Percentiles rank a stretch among this genome's conserved stretches.
These are phyloP conservation scores for Thermomucor indicae-seudaticae DNA, from an alignment of 371 early-diverging fungal genomes.

Conservation along the genomic window DNA sequence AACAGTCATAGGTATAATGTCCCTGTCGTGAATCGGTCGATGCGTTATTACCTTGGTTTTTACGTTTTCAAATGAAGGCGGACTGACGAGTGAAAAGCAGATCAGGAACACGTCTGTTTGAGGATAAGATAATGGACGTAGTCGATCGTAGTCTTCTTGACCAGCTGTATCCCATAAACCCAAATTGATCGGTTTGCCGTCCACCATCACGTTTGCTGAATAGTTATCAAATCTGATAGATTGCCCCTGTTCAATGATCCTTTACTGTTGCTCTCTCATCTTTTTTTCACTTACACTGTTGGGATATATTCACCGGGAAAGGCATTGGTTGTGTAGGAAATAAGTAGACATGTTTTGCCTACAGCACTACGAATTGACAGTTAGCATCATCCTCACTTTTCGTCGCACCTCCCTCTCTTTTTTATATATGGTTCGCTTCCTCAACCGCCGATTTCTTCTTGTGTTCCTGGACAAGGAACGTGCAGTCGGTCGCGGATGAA, in stretches of 20 bases:
- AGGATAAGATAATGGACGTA: slow-evolving; percentile 82
- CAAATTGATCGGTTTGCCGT: slow-evolving; percentile 78
- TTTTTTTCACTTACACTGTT: slow-evolving; percentile 56
- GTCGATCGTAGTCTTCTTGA: slow-evolving; percentile 84
- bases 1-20: neutral
- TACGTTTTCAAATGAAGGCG: slow-evolving; percentile 80
- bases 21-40: neutral
- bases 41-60: slow-evolving; percentile 64
- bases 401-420: neutral
- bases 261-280: neutral
- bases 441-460: neutral
- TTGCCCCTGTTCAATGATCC: neutral
- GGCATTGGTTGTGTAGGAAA: slow-evolving; percentile 79
- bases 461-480: too few relatives aligned
- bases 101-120: slow-evolving; percentile 88
- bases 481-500: neutral
- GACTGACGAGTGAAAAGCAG: slow-evolving; percentile 79
- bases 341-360: slow-evolving; percentile 82
- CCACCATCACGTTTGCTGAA: slow-evolving; percentile 82
- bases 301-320: slow-evolving; percentile 83
- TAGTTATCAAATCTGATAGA: slow-evolving; percentile 72
- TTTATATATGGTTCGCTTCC: slow-evolving; percentile 2
- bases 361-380: slow-evolving; percentile 54
- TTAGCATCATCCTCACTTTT: neutral
- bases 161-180: slow-evolving; percentile 94